Conservation (phyloP, 2,329 filamentous ascomycete genomes). For the Rutstroemia sp. region DNA sequence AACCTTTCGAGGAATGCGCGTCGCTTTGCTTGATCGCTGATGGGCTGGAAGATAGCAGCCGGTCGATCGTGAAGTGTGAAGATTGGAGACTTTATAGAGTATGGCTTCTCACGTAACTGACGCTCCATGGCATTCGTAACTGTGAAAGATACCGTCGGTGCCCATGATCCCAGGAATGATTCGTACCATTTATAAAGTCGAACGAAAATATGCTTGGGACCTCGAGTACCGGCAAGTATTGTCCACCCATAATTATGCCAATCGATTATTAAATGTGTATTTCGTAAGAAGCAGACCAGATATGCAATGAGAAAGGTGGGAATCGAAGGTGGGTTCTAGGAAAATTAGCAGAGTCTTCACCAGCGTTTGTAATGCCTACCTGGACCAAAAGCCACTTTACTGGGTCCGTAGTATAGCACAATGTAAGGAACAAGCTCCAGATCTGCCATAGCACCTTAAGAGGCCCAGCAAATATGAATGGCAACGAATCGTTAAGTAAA, state of each 20-base stretch:
- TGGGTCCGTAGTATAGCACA: constrained; percentile 69
- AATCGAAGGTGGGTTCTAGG: constrained; percentile 85
- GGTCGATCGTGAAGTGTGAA: constrained; percentile 81
- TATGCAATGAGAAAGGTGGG: constrained; percentile 76
- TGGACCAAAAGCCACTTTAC: constrained; percentile 74
- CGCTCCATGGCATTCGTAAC: constrained; percentile 85
- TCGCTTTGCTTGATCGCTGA: constrained; percentile 37
- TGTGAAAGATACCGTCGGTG: constrained; percentile 67
- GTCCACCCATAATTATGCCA: constrained; percentile 99
- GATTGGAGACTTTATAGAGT: constrained; percentile 56
- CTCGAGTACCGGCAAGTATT: constrained; percentile 62
- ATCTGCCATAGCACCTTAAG: constrained; percentile 83
- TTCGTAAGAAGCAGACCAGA: constrained; percentile 65
- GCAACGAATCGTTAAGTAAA: constrained; percentile 60
- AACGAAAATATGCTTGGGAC: constrained; percentile 64
- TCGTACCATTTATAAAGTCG: constrained; percentile 73
- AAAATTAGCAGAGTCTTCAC: background rate
- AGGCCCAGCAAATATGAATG: constrained; percentile 73
- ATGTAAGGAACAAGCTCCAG: constrained; percentile 58
- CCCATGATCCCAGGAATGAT: constrained; percentile 57
- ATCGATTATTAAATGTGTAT: constrained; percentile 80
- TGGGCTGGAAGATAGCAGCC: constrained; percentile 71
- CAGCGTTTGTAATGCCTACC: background rate
- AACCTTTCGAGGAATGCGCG: constrained; percentile 59
- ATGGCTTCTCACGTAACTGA: constrained; percentile 57